Conservation (phyloP, 1,284 basidiomycete species). For the Ustilago tritici region DNA sequence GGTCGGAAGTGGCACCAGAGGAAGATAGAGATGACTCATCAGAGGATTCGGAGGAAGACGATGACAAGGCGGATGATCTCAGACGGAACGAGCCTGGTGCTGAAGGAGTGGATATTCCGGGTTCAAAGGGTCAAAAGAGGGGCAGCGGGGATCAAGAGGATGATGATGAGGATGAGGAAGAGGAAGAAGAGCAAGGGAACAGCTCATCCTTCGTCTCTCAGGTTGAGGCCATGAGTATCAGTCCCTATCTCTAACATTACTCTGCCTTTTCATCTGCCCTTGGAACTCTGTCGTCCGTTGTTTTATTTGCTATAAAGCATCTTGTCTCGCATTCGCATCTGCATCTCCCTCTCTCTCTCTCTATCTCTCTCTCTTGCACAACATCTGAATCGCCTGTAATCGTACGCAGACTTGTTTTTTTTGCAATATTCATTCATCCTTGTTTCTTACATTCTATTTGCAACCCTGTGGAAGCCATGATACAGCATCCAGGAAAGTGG, state of each 20-base stretch:
- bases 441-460: neutral
- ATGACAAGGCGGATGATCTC: conserved; percentile 45
- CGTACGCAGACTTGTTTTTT: neutral
- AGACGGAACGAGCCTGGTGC: conserved; percentile 28
- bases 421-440: conserved; percentile 9
- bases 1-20: conserved; percentile 72
- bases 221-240: conserved; percentile 67
- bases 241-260: conserved; percentile 44
- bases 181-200: conserved; percentile 41
- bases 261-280: neutral
- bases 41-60: conserved; percentile 55
- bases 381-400: neutral
- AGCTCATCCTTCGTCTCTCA: conserved; percentile 60
- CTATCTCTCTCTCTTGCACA: neutral
- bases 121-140: conserved; percentile 6
- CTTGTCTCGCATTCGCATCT: neutral
- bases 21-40: conserved; percentile 56
- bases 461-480: neutral
- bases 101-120: conserved; percentile 33
- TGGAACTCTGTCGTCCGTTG: neutral
- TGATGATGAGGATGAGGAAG: conserved; percentile 24
- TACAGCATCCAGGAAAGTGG: neutral
- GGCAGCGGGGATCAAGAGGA: conserved; percentile 9
- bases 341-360: neutral
- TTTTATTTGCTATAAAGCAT: neutral